Evolutionary conservation across 129 eudicot genomes (phyloP).

Genomic region (Apium graveolens): DNA sequence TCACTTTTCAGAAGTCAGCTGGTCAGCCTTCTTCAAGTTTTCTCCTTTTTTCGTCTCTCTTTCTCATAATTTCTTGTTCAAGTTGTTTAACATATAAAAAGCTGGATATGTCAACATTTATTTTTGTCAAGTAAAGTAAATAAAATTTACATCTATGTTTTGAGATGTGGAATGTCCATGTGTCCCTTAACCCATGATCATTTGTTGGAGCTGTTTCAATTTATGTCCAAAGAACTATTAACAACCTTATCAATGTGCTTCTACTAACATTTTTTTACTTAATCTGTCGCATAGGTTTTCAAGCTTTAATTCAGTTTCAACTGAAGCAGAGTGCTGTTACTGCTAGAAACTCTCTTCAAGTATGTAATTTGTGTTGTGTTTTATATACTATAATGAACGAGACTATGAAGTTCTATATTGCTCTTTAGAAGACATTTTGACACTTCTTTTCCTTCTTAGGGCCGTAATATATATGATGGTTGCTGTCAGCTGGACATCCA

Average conservation of each 20-base stretch:
- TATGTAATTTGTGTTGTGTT: constrained; percentile 13
- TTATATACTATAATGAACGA: not conserved
- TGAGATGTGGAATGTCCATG: not conserved
- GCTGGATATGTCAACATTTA: not conserved
- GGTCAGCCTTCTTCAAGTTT: constrained; percentile 80
- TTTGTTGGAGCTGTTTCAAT: constrained; percentile 1
- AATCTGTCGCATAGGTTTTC: constrained; percentile 54
- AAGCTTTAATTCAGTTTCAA: constrained; percentile 85
- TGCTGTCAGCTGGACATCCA: constrained; percentile 98
- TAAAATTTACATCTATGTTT: not conserved
- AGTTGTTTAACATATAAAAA: constrained; percentile 7
- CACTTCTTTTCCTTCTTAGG: constrained; percentile 35
- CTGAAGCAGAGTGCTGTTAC: constrained; percentile 69
- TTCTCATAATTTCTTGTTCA: constrained; percentile 14
- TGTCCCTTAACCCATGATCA: not conserved
- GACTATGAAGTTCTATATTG: not conserved
- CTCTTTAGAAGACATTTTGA: constrained; percentile 8
- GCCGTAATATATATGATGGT: constrained; percentile 96
- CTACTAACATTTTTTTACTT: constrained; percentile 6
- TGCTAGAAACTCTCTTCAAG: constrained; percentile 91
- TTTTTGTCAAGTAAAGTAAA: not conserved
- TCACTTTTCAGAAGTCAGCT: constrained; percentile 99
- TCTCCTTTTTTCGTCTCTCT: constrained; percentile 21
- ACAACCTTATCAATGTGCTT: not conserved
- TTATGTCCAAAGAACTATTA: not conserved